These are phyloP conservation scores for Orbilia brochopaga DNA, from an alignment of 2,329 filamentous ascomycete genomes.

Conservation along the genomic window DNA sequence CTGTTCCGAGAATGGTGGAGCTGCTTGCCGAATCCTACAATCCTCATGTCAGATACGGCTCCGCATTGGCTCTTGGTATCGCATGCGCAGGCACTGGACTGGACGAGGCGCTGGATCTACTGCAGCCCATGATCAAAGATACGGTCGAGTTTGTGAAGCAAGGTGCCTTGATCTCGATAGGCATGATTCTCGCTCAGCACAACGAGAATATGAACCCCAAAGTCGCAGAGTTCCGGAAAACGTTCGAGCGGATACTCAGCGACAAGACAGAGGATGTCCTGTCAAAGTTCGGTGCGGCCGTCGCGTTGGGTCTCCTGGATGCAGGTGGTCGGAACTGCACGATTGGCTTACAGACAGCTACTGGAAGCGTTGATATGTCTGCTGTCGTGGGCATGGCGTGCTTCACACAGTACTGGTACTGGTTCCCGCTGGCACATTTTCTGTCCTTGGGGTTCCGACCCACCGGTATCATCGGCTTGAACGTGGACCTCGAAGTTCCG, in stretches of 20 bases:
- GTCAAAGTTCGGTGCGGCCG: constrained; percentile 96
- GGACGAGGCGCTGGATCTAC: constrained; percentile 91
- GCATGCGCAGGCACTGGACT: constrained; percentile 95
- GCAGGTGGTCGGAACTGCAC: constrained; percentile 98
- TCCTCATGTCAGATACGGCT: constrained; percentile 95
- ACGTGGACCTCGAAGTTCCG: constrained; percentile 90
- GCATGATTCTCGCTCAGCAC: constrained; percentile 99
- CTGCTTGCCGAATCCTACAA: constrained; percentile 98
- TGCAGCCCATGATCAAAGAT: constrained; percentile 99
- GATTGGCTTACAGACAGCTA: constrained; percentile 95
- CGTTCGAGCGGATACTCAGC: constrained; percentile 87
- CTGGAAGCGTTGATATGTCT: constrained; percentile 97
- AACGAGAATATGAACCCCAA: constrained; percentile 99
- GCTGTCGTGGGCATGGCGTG: constrained; percentile 97
- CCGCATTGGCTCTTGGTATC: constrained; percentile 97
- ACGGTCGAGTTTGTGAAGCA: constrained; percentile 98
- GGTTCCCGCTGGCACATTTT: constrained; percentile 99
- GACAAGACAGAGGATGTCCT: constrained; percentile 98
- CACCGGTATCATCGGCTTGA: constrained; percentile 91
- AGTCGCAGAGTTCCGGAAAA: constrained; percentile 87
- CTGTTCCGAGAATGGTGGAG: constrained; percentile 98
- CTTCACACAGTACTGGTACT: constrained; percentile 99
- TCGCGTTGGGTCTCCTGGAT: constrained; percentile 96
- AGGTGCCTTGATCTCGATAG: constrained; percentile 87
- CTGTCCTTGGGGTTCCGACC: constrained; percentile 94